Evolutionary conservation across 1,284 basidiomycete genomes (phyloP), one percentile per base, ranked within the genome.

Genomic region (Lignosus rhinocerotis): DNA sequence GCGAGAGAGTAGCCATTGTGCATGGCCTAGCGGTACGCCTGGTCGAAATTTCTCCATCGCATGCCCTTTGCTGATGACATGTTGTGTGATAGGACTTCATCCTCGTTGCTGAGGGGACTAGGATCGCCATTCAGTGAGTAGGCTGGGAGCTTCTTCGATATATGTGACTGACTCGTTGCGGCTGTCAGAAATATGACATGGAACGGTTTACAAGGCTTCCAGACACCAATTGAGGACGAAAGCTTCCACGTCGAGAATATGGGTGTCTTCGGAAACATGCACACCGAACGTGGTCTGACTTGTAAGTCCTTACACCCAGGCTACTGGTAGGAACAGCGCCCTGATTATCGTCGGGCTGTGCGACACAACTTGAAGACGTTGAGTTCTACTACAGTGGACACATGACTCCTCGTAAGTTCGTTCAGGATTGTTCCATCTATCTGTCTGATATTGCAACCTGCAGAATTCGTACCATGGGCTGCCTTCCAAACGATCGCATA

Each of bases 391-490:
- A 76, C 64, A 83, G 80, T 57, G 81, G 82, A 49, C 82, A 83
- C 70, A 84, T 84, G 82, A 84, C 82, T 2, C 82, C 82, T 53
- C 82, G 81, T 83, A 70, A 66, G 78, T 68, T 32, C 4, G 10
- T 17, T n/a, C 17, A 7, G 19, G 10, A n/a, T 4, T 38, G n/a
- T 7, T 38, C 48, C 10, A 38, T 21, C 31, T n/a, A 14, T 31
- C 12, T 21, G 12, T 11, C 38, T 30, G 21, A 49, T 30, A 33
- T 39, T 31, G 14, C 16, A 5, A 33, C 47, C 42, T 39, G 11
- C 57, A 83, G 81, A 85, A 73, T 84, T 84, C 64, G 82, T 83
- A 16, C 82, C 82, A 6, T 83, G 81, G 82, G 80, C 82, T 5
- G 75, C 82, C 2, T 83, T 78, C 69, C 75, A 76, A 55, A 78